Percentiles rank a stretch among this genome's conserved stretches.
These are phyloP conservation scores for Marasmius fiardii DNA, from an alignment of 1,284 basidiomycete genomes.

Conservation along the genomic window DNA sequence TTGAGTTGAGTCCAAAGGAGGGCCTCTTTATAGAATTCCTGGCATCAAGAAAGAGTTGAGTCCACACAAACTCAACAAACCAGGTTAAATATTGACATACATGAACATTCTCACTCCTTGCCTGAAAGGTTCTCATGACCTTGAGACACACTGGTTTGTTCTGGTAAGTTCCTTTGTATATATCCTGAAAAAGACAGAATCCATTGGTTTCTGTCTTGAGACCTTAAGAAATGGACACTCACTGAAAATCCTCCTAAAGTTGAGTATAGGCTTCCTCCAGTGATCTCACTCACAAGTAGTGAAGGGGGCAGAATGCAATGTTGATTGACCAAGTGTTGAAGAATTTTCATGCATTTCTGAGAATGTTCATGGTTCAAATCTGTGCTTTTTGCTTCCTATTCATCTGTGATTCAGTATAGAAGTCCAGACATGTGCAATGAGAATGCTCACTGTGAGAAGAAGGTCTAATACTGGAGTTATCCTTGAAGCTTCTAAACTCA, in stretches of 20 bases:
- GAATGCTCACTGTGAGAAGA: no score
- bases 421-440: no score
- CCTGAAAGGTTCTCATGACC: conserved; percentile 9
- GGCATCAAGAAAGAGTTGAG: not conserved
- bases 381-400: no score
- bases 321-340: not conserved
- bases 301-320: not conserved
- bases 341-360: not conserved
- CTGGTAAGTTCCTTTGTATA: conserved; percentile 8
- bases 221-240: no score
- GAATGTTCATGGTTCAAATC: not conserved
- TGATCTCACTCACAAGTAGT: not conserved
- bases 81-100: no score
- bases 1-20: conserved; percentile 13
- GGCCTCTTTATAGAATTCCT: conserved; percentile 15
- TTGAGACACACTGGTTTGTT: conserved; percentile 8
- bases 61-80: no score
- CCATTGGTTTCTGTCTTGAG: no score
- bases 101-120: no score
- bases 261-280: not conserved
- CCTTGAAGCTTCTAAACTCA: no score
- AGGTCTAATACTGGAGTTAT: no score
- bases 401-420: no score
- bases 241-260: not conserved
- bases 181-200: conserved; percentile 2